Evolutionary conservation across 306 rosid genomes (phyloP).

Genomic region (Prunus mume): DNA sequence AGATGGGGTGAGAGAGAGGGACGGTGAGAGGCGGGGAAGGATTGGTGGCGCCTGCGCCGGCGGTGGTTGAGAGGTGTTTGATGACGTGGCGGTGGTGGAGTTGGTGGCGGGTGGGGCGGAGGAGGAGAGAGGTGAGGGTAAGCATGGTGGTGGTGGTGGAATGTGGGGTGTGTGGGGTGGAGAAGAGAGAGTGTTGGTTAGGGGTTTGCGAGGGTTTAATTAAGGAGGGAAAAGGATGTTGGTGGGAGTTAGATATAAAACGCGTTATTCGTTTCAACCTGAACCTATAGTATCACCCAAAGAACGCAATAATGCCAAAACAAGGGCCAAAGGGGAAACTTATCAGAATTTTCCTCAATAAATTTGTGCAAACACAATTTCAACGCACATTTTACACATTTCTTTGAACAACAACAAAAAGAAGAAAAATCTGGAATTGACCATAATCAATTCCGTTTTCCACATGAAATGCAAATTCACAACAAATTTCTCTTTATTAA

Average conservation of each 20-base stretch:
- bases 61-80: conserved; percentile 15
- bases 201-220: not conserved
- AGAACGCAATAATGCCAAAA: not conserved
- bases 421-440: no score
- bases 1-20: conserved; percentile 75
- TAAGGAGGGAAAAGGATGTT: not conserved
- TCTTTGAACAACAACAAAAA: no score
- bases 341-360: not conserved
- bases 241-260: not conserved
- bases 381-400: no score
- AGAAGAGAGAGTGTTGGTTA: not conserved
- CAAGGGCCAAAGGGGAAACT: not conserved
- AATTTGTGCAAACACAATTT: no score
- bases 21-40: conserved; percentile 38
- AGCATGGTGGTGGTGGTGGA: not conserved
- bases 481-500: no score
- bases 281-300: not conserved
- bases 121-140: not conserved
- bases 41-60: not conserved
- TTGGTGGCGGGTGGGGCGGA: not conserved
- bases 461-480: no score
- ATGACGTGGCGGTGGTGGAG: conserved; percentile 23
- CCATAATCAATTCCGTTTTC: no score
- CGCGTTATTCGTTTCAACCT: not conserved
- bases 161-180: not conserved